Evolutionary conservation across 192 early-diverging fungal species (phyloP), one percentile per base, ranked within the genome.

Genomic region (Podila minutissima): DNA sequence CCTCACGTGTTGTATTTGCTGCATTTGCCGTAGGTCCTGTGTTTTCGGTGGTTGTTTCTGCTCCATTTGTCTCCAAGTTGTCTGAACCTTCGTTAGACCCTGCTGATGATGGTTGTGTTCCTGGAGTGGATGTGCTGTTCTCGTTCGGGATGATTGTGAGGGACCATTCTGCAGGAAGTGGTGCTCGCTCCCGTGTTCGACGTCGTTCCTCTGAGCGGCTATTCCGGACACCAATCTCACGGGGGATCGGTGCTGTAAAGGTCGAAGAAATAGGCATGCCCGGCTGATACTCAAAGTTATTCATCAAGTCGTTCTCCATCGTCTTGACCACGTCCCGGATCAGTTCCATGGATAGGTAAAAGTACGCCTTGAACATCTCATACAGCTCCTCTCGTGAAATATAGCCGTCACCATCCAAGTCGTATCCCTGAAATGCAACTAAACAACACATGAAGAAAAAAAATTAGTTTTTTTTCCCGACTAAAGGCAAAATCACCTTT

Each of bases 361-460:
- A 93, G 69, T 97, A 98, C 9, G 97, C 93, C 76, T 96, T 97
- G 81, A 98, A 94, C 89, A 98, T 96, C 26, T 84, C 83, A 50
- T 93, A 91, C 12, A 99, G 83, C 64, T 98, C 97, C 19, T 94
- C 90, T 28, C 92, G 86, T 13, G 94, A 92, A 48, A 98, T 93
- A 29, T 82, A 86, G 2, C 95, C 95, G 82, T 98, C 96, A 38
- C 87, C 89, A 75, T 98, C 92, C 10, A 98, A 66, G 75, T 99
- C 97, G 74, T 98, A 99, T 6, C 96, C 96, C 46, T 94, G 87
- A 83, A 98, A 98, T 12, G 95, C 92, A 59, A 88, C 95, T 88
- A 86, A 67, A 12, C 64, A 66, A 5, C 35, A 35, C 35, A 37
- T 1, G 1, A 37, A 37, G 15, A n/a, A 3, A 24, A 9, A 26